Percentiles rank a stretch among this genome's conserved stretches.
phyloP scores from a whole-genome alignment of 192 early-diverging fungal genomes.

The Podila clonocystis region DNA sequence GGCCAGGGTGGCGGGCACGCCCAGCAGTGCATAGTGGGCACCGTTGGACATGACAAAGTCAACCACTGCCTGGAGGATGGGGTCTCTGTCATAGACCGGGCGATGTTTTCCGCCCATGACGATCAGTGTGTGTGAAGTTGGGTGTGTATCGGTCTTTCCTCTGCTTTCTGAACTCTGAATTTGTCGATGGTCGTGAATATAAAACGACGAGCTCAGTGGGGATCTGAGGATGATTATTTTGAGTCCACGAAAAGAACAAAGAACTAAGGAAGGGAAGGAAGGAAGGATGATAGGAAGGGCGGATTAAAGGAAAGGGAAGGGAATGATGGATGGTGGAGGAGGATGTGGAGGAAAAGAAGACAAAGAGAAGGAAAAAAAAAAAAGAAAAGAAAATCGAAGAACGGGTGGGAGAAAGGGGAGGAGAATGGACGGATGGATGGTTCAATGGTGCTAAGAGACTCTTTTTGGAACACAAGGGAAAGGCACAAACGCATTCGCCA shows the following conservation, averaged over 20 bases:
- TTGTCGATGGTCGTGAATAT: background rate
- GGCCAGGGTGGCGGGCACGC: constrained; percentile 12
- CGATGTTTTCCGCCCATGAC: constrained; percentile 11
- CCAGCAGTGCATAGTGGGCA: constrained; percentile 17
- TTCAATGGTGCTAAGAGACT: too few species aligned
- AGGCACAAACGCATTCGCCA: too few species aligned
- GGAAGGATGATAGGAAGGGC: background rate
- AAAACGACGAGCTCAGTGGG: background rate
- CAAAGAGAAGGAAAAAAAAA: background rate
- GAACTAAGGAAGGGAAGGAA: background rate
- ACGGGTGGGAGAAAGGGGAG: background rate
- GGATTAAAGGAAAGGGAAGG: background rate
- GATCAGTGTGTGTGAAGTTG: background rate
- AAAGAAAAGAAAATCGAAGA: background rate
- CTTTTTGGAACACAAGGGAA: too few species aligned
- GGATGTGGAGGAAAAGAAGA: background rate
- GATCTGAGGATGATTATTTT: background rate
- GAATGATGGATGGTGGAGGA: background rate
- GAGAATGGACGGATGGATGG: background rate
- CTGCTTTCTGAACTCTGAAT: background rate
- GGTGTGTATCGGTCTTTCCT: background rate
- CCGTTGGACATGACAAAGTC: constrained; percentile 15
- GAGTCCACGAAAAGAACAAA: background rate
- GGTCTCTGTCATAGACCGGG: background rate
- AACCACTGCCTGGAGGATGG: constrained; percentile 10